Evolutionary conservation across 176 grass and related monocot genomes (phyloP).

Genomic region (Elymus sibiricus): DNA sequence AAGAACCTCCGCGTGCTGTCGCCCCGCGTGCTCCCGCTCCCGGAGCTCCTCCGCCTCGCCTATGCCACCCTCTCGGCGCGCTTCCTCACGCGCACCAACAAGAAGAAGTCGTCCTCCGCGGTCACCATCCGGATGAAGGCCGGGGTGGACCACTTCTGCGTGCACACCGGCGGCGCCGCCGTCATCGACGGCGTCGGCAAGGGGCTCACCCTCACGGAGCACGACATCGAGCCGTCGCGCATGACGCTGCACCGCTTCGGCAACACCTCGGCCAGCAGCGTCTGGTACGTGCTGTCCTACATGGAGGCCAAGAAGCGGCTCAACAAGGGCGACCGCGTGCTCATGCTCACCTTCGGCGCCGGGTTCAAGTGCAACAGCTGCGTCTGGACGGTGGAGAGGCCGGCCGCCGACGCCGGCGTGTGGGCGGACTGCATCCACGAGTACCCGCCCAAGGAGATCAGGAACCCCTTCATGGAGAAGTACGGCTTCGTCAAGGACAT

Average conservation of each 20-base stretch:
- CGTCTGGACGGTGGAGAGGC: conserved; percentile 65
- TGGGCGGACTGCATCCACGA: conserved; percentile 67
- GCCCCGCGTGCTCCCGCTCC: conserved; percentile 54
- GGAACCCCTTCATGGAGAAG: conserved; percentile 77
- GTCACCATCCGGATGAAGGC: conserved; percentile 52
- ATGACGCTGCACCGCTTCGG: conserved; percentile 96
- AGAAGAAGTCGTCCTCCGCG: background rate
- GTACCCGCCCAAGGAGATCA: conserved; percentile 62
- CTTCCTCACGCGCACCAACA: conserved; percentile 1
- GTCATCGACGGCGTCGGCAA: conserved; percentile 84
- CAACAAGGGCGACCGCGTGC: conserved; percentile 50
- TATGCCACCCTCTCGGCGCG: conserved; percentile 17
- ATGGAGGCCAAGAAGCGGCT: conserved; percentile 83
- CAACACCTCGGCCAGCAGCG: conserved; percentile 94
- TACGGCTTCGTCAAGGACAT: conserved; percentile 85
- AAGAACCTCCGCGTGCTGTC: conserved; percentile 72
- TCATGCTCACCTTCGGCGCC: conserved; percentile 95
- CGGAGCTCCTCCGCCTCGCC: conserved; percentile 53
- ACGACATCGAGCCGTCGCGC: conserved; percentile 72
- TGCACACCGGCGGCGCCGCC: conserved; percentile 74
- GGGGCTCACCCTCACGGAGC: conserved; percentile 51
- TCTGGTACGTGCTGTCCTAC: conserved; percentile 84
- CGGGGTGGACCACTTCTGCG: conserved; percentile 81
- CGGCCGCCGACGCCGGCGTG: conserved; percentile 42
- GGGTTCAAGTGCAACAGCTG: conserved; percentile 99